Evolutionary conservation across 768 basidiomycete genomes (phyloP).

Genomic region (Tylopilus vinaceipallidus): DNA sequence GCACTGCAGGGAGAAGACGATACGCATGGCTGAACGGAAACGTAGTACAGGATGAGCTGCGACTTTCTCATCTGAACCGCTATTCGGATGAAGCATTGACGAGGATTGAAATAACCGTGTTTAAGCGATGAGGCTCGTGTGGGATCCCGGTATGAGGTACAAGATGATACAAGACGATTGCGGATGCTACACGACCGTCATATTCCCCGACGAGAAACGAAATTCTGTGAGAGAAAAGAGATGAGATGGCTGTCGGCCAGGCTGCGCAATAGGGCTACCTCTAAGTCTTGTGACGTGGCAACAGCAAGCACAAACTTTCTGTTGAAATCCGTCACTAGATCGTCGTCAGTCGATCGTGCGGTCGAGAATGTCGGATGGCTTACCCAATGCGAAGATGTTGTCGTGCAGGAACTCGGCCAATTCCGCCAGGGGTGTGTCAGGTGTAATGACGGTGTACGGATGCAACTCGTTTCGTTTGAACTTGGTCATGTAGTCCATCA

Average conservation of each 20-base stretch:
- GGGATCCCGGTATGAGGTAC: neutral
- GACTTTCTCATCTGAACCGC: neutral
- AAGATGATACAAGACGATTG: neutral
- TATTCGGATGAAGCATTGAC: neutral
- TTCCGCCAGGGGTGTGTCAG: slow-evolving; percentile 72
- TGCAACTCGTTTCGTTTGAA: slow-evolving; percentile 65
- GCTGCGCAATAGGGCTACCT: slow-evolving; percentile 26
- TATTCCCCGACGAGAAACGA: slow-evolving; percentile 29
- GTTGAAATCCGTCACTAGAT: slow-evolving; percentile 73
- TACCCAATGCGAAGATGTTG: slow-evolving; percentile 78
- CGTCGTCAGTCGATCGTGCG: neutral
- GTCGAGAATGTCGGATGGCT: slow-evolving; percentile 13
- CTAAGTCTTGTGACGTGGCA: slow-evolving; percentile 74
- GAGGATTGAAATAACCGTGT: neutral
- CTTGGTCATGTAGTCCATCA: slow-evolving; percentile 66
- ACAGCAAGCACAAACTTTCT: slow-evolving; percentile 84
- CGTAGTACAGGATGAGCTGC: neutral
- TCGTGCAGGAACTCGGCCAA: slow-evolving; percentile 74
- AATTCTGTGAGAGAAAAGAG: slow-evolving; percentile 17
- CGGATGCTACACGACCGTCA: slow-evolving; percentile 9
- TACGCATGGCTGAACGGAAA: neutral
- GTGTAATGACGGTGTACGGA: slow-evolving; percentile 80
- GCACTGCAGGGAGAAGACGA: neutral
- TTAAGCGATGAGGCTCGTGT: neutral
- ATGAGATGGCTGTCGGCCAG: neutral